A percentile compares a stretch with the other conserved stretches of the same genome.
These are phyloP conservation scores for Pseudogymnoascus sp. DNA, from an alignment of 2,329 filamentous ascomycete genomes.

Conservation along the genomic window DNA sequence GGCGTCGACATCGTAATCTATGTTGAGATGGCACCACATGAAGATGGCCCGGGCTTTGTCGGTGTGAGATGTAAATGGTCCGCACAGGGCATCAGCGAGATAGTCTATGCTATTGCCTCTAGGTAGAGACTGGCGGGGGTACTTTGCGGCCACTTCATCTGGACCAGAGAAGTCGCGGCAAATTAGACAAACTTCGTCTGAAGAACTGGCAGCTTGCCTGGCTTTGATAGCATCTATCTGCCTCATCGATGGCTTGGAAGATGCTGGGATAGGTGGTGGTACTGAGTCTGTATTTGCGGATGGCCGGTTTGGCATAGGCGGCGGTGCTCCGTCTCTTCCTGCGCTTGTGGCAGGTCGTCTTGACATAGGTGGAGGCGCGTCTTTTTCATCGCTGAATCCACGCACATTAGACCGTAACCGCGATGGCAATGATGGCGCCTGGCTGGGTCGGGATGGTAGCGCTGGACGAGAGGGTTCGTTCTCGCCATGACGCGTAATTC, in stretches of 20 bases:
- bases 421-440: not conserved
- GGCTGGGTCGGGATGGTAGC: conserved; percentile 23
- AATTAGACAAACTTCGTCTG: conserved; percentile 55
- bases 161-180: conserved; percentile 85
- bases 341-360: not conserved
- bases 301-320: not conserved
- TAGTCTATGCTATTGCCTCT: conserved; percentile 53
- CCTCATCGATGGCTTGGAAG: conserved; percentile 30
- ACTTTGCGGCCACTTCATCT: conserved; percentile 70
- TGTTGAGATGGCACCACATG: conserved; percentile 91
- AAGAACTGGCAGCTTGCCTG: conserved; percentile 10
- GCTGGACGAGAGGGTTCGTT: conserved; percentile 16
- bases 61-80: conserved; percentile 70
- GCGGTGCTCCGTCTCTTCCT: not conserved
- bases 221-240: conserved; percentile 41
- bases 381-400: not conserved
- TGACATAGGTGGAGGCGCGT: conserved; percentile 5
- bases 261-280: conserved; percentile 25
- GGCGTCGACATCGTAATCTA: conserved; percentile 71
- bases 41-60: conserved; percentile 93
- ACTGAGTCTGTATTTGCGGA: conserved; percentile 14
- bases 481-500: conserved; percentile 16
- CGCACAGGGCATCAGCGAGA: conserved; percentile 71
- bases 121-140: conserved; percentile 66
- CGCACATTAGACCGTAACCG: not conserved